Base-by-base conservation (phyloP, 1,284 basidiomycete species). In the Macrocybe sp. region DNA sequence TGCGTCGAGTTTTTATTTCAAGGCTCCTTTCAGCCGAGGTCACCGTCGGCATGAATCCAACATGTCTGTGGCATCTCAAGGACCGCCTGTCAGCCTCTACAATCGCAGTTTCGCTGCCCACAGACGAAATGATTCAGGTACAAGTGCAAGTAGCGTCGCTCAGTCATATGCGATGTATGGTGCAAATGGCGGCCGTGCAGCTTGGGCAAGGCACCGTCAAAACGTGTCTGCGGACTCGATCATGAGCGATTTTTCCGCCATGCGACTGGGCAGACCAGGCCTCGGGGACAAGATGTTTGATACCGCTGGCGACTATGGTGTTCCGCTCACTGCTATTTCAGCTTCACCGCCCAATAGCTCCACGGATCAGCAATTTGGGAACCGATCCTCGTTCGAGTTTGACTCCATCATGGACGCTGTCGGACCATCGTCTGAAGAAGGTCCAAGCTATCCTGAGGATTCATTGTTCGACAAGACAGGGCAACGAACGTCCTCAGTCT, bases 281-380 rank as follows among this genome's bases (percentile, higher is more conserved):
- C 64, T 93, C 2, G 89, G 91, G 0, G 91, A 92, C 59, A 89
- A 92, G 72, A 92, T 93, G 90, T 90, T 93, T 58, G 80, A 86
- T 30, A 77, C 71, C 12, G 69, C 68, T n/a, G 70, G 66, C 6
- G 82, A 84, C 41, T 74, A 72, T 37, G 76, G 75, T 3, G 73
- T 78, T 48, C 78, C 83, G 0, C 70, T 91, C 29, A 63, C 74
- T 0, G 72, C 85, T 0, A 90, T 91, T 54, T 78, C 82, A 1
- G 86, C 79, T 0, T 89, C 85, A 0, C 85, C 86, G 2, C 61
- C 49, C 54, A 64, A 58, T 48, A 66, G 50, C 52, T 61, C 54
- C 48, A 59, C 52, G 12, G 45, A 46, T 5, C 47, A 52, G 1
- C 44, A 53, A 2, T 58, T 58, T 30, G 50, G 44, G n/a, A 63